Percentiles rank a stretch among this genome's conserved stretches.
Conservation (phyloP, 805 yeast genomes). For the Monosporozyma solicola region DNA sequence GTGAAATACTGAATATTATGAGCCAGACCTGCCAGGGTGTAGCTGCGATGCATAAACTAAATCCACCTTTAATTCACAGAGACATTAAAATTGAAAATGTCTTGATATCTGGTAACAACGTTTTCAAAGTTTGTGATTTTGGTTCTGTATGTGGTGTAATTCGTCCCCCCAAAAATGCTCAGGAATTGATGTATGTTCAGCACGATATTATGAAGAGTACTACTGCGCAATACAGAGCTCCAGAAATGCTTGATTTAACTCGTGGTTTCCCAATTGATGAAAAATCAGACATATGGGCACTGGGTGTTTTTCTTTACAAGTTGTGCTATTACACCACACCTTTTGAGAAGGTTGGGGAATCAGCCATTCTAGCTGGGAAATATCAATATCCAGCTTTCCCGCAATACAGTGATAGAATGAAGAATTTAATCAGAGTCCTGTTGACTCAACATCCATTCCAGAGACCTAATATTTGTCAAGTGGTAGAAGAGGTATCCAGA, state of each 20-base stretch:
- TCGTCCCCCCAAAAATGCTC: conserved; percentile 53
- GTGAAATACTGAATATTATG: conserved; percentile 61
- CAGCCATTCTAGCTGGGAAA: conserved; percentile 51
- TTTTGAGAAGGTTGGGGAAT: conserved; percentile 58
- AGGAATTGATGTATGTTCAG: conserved; percentile 50
- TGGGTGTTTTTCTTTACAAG: conserved; percentile 71
- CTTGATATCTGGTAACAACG: conserved; percentile 47
- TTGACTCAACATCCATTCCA: conserved; percentile 57
- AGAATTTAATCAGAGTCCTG: conserved; percentile 54
- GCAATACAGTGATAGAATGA: conserved; percentile 50
- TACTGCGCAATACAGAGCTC: conserved; percentile 77
- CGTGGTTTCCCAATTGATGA: conserved; percentile 67
- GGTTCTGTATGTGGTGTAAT: conserved; percentile 67
- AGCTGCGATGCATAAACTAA: conserved; percentile 64
- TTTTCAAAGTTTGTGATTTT: conserved; percentile 69
- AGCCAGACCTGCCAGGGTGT: conserved; percentile 64
- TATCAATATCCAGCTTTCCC: conserved; percentile 49
- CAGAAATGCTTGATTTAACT: conserved; percentile 73
- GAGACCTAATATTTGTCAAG: conserved; percentile 68
- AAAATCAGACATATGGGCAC: conserved; percentile 80
- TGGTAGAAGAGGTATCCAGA: conserved; percentile 58
- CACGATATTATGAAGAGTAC: conserved; percentile 71
- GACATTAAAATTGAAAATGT: conserved; percentile 82
- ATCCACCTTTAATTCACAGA: conserved; percentile 65
- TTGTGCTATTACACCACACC: conserved; percentile 78